phyloP scores from a whole-genome alignment of 2,329 filamentous ascomycete genomes.

The Emergomyces orientalis region DNA sequence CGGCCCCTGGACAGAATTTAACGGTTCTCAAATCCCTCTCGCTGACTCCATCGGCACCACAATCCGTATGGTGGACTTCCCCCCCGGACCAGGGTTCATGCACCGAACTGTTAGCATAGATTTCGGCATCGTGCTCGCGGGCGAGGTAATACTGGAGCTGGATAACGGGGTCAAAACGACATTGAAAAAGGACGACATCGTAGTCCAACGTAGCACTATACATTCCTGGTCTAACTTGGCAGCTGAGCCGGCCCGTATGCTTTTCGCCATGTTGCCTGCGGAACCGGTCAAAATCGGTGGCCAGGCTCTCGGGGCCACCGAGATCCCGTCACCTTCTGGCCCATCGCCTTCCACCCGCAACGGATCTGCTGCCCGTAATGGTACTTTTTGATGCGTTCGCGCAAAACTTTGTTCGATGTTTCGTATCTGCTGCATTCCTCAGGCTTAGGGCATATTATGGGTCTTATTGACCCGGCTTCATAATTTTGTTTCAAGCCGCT shows the following conservation, averaged over 20 bases:
- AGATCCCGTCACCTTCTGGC: conserved; percentile 7
- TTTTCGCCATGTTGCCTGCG: conserved; percentile 17
- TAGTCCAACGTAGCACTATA: conserved; percentile 24
- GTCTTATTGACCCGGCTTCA: neutral
- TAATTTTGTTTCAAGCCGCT: neutral
- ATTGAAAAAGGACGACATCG: conserved; percentile 22
- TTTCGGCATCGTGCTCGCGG: conserved; percentile 25
- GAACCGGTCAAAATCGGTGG: conserved; percentile 15
- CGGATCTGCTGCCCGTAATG: neutral
- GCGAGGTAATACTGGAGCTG: conserved; percentile 23
- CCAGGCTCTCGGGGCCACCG: conserved; percentile 16
- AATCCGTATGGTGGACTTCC: conserved; percentile 23
- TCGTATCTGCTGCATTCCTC: neutral
- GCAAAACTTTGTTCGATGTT: neutral
- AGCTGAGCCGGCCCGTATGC: conserved; percentile 16
- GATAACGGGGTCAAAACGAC: conserved; percentile 23
- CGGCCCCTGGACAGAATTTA: conserved; percentile 16
- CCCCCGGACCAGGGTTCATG: conserved; percentile 18
- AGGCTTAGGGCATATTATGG: neutral
- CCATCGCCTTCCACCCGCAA: neutral
- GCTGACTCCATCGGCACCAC: conserved; percentile 17
- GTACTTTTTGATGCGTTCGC: neutral
- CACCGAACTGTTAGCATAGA: conserved; percentile 24
- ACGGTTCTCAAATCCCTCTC: conserved; percentile 20
- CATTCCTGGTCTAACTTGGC: conserved; percentile 21